Evolutionary conservation across 345 rosid genomes (phyloP), one percentile per base, ranked within the genome.

Genomic region (Carallia pectinifolia): DNA sequence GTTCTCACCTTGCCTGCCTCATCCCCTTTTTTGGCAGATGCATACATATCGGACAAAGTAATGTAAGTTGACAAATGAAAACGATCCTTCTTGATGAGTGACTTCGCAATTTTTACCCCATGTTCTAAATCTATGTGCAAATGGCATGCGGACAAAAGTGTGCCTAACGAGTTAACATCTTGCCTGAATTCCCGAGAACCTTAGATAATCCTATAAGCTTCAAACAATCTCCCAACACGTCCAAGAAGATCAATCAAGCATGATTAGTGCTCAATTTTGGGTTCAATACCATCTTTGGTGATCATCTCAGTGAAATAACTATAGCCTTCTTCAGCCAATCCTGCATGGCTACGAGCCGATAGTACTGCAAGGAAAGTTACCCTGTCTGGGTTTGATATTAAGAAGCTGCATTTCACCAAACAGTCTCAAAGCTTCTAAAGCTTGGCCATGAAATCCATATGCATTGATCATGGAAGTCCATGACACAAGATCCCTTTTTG

Each of bases 401-500:
- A 79, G 75, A 52, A 76, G 73, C 72, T 66, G 84, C 95, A 89
- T 87, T 62, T 81, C 71, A 61, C 75, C 72, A 44, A 89, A 91
- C 69, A 84, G 86, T 47, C 78, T 71, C 67, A 86, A 65, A 1
- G 96, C 91, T 73, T 81, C 82, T 15, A 23, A 67, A n/a, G 86
- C 80, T 64, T 73, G 88, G 68, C 97, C 89, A 59, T 87, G 86
- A 73, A 86, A 86, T 44, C 93, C 97, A 40, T 81, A 86, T 34
- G 93, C 97, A 77, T 83, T 71, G 68, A 89, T 87, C 90, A 89
- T 89, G 36, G 87, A 83, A 38, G 95, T 91, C 92, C 95, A 86
- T 9, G 88, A 87, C 53, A 87, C 80, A 23, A 81, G 79, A 82
- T 91, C 93, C 72, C 68, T 86, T 67, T 74, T 72, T 4, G 87